Evolutionary conservation across 306 rosid genomes (phyloP), one percentile per base, ranked within the genome.

Genomic region (Cucurbita moschata): DNA sequence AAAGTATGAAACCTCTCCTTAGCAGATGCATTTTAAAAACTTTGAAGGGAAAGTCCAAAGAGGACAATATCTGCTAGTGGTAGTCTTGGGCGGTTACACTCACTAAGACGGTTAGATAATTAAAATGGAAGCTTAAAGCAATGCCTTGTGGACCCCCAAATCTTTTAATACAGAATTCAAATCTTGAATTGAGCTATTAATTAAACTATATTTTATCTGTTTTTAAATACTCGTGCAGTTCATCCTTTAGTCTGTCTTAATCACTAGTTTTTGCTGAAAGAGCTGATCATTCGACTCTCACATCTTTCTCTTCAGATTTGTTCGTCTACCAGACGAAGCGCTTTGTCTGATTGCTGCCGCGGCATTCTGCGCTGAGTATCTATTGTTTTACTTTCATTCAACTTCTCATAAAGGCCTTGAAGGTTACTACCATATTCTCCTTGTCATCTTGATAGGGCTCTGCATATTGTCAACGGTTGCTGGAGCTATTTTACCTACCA

Each of bases 331-430:
- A 4, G 86, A 91, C 74, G 96, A 91, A 51, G 79, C 92, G 65
- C 96, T 95, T 56, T 86, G 91, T 82, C 83, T 95, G 78, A 82
- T 86, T 6, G 89, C 89, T 26, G 86, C 96, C 58, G 26, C 88
- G 16, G 99, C 99, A 70, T 95, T 95, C 92, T 76, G 80, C 59
- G 96, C 92, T 0, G 99, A 95, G 77, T 91, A 85, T 76, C 96
- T 95, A 42, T 85, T 95, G 54, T 95, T 95, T 86, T 89, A 86
- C 84, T 95, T 95, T 61, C 99, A 95, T 77, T 95, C 99, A 59
- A 95, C 99, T 69, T 65, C 85, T 61, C 99, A 95, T 62, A 89
- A 86, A 78, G 97, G 99, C 61, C 90, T 95, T 5, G 97, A 91
- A 68, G 99, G 99, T 46, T 86, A 89, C 77, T 91, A 89, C 81